Base-by-base conservation (phyloP, 495 filamentous ascomycete species). In the Penicillium crystallinum region DNA sequence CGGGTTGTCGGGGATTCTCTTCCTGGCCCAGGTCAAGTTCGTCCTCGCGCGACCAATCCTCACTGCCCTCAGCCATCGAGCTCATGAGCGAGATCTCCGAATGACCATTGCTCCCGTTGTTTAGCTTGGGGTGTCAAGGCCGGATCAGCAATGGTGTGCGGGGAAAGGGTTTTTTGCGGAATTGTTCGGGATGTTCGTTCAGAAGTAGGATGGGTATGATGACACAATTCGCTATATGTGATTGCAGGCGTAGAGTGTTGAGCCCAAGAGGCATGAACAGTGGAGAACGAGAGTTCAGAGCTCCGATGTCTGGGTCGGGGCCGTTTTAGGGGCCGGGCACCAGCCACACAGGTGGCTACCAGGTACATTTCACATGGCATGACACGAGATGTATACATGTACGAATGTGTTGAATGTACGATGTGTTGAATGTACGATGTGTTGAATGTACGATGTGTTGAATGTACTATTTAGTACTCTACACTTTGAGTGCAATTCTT, bases 51-150 rank as follows among this genome's bases (percentile, higher is more conserved):
- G 61, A 64, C 70, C 71, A 61, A 52, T 62, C 71, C 64, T 71
- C 66, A 56, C 59, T 71, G 70, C 67, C 67, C 72, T 75, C 72
- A 60, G 70, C 67, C 71, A 66, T 75, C 70, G 71, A 75, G 74
- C 74, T 75, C 74, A 77, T 77, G 70, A 67, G 72, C 66, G 61
- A 57, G 44, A 58, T 66, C 57, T 59, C 64, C 57, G 68, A 68
- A 68, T 71, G 70, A 63, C 64, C 74, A 77, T 77, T 62, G 69
- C 72, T 72, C 55, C 63, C 27, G 55, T 31, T 44, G 45, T 38
- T 36, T 55, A 31, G 37, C 39, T 57, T 31, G 4, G 44, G 45
- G 42, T 36, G 43, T 38, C 43, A 53, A 45, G 49, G 19, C 43
- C 43, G 46, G 36, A 37, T 54, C 51, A 55, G 55, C 44, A 44